A percentile compares a stretch with the other conserved stretches of the same genome.
Conservation (phyloP, 2,329 filamentous ascomycete genomes). For the Madurella mycetomatis region DNA sequence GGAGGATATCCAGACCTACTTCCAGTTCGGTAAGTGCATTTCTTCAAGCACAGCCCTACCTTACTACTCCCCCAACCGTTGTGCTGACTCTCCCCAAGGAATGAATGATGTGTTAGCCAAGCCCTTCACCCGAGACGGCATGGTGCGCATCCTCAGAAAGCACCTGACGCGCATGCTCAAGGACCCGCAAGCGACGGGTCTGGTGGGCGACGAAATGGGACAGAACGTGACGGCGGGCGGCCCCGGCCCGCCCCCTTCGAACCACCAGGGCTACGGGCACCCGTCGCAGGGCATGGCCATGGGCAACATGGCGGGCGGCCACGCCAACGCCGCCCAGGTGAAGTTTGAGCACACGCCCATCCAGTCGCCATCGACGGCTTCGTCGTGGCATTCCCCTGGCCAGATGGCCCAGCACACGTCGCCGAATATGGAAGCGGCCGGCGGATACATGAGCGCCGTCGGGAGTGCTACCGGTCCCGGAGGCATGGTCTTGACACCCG, state of each 20-base stretch:
- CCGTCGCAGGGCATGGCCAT: conserved; percentile 14
- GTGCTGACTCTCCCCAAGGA: conserved; percentile 49
- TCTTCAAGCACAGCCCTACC: background rate
- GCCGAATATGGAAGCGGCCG: conserved; percentile 43
- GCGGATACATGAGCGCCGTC: conserved; percentile 41
- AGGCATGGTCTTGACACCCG: conserved; percentile 37
- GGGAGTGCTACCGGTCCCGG: conserved; percentile 35
- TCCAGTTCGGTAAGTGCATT: conserved; percentile 76
- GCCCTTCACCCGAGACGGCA: conserved; percentile 86
- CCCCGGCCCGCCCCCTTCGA: conserved; percentile 7
- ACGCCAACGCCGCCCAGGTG: conserved; percentile 27
- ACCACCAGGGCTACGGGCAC: conserved; percentile 2
- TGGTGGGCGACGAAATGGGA: conserved; percentile 34
- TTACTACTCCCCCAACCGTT: too few species aligned
- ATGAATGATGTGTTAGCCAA: conserved; percentile 98
- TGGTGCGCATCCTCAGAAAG: conserved; percentile 81
- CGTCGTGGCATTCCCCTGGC: conserved; percentile 49
- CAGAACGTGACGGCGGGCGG: conserved; percentile 25
- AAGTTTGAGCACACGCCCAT: conserved; percentile 56
- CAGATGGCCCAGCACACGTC: conserved; percentile 46
- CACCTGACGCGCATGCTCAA: conserved; percentile 82
- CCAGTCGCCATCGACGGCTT: conserved; percentile 47
- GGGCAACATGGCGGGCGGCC: conserved; percentile 24
- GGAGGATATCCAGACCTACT: conserved; percentile 96
- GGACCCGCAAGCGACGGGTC: conserved; percentile 41